Evolutionary conservation across 1,284 basidiomycete genomes (phyloP).

Genomic region (Ganoderma sp.): DNA sequence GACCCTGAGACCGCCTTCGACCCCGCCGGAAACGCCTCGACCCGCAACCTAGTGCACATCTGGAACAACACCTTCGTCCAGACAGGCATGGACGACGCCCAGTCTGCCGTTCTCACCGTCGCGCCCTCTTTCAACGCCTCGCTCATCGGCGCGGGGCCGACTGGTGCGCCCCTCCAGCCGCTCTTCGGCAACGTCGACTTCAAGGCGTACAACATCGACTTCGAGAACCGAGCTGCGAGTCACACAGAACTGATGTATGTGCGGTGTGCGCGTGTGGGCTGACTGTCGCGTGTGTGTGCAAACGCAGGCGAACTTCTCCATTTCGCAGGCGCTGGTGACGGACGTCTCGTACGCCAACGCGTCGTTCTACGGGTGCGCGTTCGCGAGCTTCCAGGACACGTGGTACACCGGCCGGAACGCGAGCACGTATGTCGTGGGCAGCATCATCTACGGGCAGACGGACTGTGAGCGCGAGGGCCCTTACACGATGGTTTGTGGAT

Average conservation of each 20-base stretch:
- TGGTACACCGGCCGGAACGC: slow-evolving; percentile 67
- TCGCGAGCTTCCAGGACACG: slow-evolving; percentile 70
- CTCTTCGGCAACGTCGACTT: slow-evolving; percentile 64
- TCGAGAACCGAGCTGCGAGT: slow-evolving; percentile 67
- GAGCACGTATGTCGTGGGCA: slow-evolving; percentile 66
- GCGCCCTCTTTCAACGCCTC: slow-evolving; percentile 55
- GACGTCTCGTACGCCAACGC: slow-evolving; percentile 67
- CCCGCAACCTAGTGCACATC: slow-evolving; percentile 59
- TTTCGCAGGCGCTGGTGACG: slow-evolving; percentile 64
- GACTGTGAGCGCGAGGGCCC: slow-evolving; percentile 55
- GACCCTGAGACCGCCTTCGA: slow-evolving; percentile 42
- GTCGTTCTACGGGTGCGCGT: slow-evolving; percentile 71
- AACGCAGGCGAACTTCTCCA: slow-evolving; percentile 58
- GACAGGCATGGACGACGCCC: slow-evolving; percentile 55
- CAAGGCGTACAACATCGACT: slow-evolving; percentile 70
- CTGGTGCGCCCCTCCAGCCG: slow-evolving; percentile 59
- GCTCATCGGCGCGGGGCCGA: slow-evolving; percentile 61
- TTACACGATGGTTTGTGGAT: not conserved
- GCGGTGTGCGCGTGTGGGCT: not conserved
- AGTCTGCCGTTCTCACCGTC: slow-evolving; percentile 59
- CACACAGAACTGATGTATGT: slow-evolving; percentile 1
- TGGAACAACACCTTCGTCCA: slow-evolving; percentile 54
- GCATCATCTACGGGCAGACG: slow-evolving; percentile 65
- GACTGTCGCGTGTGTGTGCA: not conserved
- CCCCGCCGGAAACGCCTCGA: slow-evolving; percentile 44